These are phyloP conservation scores for Paecilomyces variotii DNA, from an alignment of 2,329 filamentous ascomycete species.

Conservation along the genomic window DNA sequence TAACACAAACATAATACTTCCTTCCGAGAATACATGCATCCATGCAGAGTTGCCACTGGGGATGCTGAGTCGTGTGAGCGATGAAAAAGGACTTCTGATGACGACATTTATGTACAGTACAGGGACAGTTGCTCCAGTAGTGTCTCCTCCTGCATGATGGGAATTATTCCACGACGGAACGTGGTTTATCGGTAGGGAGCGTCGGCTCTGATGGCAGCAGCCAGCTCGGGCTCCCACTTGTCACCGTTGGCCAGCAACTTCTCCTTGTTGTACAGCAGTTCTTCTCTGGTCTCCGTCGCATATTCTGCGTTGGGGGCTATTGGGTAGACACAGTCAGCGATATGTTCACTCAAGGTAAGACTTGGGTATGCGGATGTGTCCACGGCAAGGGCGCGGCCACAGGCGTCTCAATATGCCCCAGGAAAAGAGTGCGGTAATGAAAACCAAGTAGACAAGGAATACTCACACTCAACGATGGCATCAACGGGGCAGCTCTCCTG, in stretches of 20 bases:
- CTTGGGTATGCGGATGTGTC: not conserved
- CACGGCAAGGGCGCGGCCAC: not conserved
- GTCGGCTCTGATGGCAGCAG: slow-evolving; percentile 85
- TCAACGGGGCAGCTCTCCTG: slow-evolving; percentile 98
- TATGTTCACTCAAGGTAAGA: slow-evolving; percentile 6
- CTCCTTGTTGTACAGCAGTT: slow-evolving; percentile 97
- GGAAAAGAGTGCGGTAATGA: not conserved
- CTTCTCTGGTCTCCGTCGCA: slow-evolving; percentile 74
- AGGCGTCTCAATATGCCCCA: not conserved
- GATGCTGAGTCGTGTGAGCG: not conserved
- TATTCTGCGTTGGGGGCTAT: slow-evolving; percentile 64
- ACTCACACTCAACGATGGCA: slow-evolving; percentile 70
- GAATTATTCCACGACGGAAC: not conserved
- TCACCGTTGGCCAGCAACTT: slow-evolving; percentile 84
- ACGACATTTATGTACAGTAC: not conserved
- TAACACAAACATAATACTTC: slow-evolving; percentile 4
- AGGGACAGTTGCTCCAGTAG: not conserved
- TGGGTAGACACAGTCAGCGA: slow-evolving; percentile 4
- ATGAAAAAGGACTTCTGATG: not conserved
- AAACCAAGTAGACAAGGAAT: not conserved
- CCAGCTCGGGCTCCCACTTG: slow-evolving; percentile 97
- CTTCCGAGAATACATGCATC: slow-evolving; percentile 19
- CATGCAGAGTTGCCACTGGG: slow-evolving; percentile 3
- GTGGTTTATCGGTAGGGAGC: slow-evolving; percentile 70
- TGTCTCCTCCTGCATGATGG: not conserved